Base-by-base conservation (phyloP, 2,329 filamentous ascomycete species). In the Cercospora nicotianae region DNA sequence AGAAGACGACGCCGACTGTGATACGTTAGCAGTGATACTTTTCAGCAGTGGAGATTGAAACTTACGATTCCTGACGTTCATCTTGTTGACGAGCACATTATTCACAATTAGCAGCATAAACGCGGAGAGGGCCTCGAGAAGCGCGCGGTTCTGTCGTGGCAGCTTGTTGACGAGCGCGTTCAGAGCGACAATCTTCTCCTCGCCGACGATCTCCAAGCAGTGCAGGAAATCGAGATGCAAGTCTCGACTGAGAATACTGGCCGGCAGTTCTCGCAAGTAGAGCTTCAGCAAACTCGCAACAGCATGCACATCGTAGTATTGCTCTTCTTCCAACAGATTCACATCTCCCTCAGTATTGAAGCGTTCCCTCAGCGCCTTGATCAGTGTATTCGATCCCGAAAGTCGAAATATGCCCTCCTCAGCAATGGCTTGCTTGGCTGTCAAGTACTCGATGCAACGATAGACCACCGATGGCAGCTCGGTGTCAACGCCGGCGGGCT, bases 341-440 rank as follows among this genome's bases (percentile, higher is more conserved):
- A 99, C 87, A 77, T 99, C 95, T 57, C 94, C 91, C 82, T 99
- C 94, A 3, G 81, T 89, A 79, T 99, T 97, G 83, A 99, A 99
- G 2, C 94, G 90, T 78, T 98, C 94, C 69, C 91, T 91, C 53
- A 99, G 86, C 66, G 89, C 89, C 80, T 94, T 96, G 81, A 99
- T 96, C 60, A 97, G 90, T 64, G 96, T 87, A 77, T 97, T 98
- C 0, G 94, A 98, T n/a, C 95, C 95, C 78, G 94, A 98, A 51
- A 99, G 85, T 62, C 95, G 89, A 85, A 99, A 99, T 51, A 99
- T 97, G 53, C 95, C 95, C 80, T 99, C 95, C 79, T 99, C 95
- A 5, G 85, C 85, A 59, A 90, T 85, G 10, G 94, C 95, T 70
- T 91, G 88, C 81, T 94, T 94, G 6, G 88, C 86, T 72, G 92